Percentiles rank a stretch among this genome's conserved stretches.
phyloP scores from a whole-genome alignment of 108 stramenopile genomes.

The Fistulifera solaris region DNA sequence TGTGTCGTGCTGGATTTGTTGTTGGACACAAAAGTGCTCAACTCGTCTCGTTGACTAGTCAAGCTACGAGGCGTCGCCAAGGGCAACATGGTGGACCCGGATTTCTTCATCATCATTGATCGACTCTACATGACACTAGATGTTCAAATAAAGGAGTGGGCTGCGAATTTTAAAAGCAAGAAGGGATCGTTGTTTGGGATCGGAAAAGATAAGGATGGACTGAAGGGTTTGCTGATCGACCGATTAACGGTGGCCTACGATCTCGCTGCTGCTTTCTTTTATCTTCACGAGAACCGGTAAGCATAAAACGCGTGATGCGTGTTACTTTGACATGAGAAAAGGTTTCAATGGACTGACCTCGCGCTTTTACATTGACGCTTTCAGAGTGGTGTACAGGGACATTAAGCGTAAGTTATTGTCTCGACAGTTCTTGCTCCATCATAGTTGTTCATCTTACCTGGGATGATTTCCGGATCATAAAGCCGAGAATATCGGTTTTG shows the following conservation, averaged over 20 bases:
- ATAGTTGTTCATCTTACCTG: too few relatives aligned
- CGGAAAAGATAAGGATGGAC: conserved; percentile 1
- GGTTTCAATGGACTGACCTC: not conserved
- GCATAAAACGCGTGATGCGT: conserved; percentile 2
- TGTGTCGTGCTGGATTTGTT: conserved; percentile 8
- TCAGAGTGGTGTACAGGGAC: conserved; percentile 31
- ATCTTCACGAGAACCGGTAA: conserved; percentile 37
- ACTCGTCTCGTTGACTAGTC: too few relatives aligned
- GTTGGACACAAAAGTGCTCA: too few relatives aligned
- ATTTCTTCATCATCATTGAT: conserved; percentile 52
- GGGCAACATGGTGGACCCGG: conserved; percentile 7
- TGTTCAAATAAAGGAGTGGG: conserved; percentile 45
- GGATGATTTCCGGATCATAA: not conserved
- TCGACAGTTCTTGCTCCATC: too few relatives aligned
- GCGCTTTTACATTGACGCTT: not conserved
- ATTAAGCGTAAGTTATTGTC: conserved; percentile 17
- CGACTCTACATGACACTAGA: conserved; percentile 62
- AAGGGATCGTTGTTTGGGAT: conserved; percentile 18
- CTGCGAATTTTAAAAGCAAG: conserved; percentile 5
- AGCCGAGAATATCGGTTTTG: conserved; percentile 39
- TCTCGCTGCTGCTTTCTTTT: conserved; percentile 45
- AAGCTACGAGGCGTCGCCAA: conserved; percentile 27
- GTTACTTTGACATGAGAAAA: too few relatives aligned
- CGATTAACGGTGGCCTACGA: conserved; percentile 59
- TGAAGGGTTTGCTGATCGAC: conserved; percentile 26